phyloP scores from a whole-genome alignment of 306 rosid genomes.

The Gleditsia sinensis region DNA sequence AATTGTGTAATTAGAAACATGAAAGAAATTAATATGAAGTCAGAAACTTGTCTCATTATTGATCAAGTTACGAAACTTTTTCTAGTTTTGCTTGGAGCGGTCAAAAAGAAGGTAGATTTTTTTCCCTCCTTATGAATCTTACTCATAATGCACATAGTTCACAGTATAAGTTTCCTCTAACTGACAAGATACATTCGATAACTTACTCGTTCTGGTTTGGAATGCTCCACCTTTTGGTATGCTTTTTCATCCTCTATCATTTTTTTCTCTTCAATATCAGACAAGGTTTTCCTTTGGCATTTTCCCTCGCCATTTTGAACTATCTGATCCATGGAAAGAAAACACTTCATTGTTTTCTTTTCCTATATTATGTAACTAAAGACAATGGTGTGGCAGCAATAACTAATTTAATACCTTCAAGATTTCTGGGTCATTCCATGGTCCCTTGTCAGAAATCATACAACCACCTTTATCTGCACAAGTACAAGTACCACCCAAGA shows the following conservation, averaged over 20 bases:
- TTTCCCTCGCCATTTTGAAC: constrained; percentile 78
- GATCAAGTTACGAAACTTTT: constrained; percentile 13
- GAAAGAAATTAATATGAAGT: not conserved
- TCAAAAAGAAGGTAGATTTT: not conserved
- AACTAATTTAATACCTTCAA: constrained; percentile 74
- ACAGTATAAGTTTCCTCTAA: constrained; percentile 5
- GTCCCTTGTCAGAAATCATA: constrained; percentile 94
- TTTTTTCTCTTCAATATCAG: constrained; percentile 63
- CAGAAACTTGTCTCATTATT: constrained; percentile 14
- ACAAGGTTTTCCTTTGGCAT: constrained; percentile 47
- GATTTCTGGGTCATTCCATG: constrained; percentile 90
- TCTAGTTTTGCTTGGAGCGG: not conserved
- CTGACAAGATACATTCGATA: not conserved
- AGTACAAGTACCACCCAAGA: constrained; percentile 89
- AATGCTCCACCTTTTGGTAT: constrained; percentile 48
- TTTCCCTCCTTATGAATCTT: not conserved
- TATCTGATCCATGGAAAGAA: constrained; percentile 61
- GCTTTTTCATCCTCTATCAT: constrained; percentile 58
- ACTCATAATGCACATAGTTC: not conserved
- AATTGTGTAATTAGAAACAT: not conserved
- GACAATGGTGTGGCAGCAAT: not conserved
- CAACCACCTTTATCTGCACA: constrained; percentile 98
- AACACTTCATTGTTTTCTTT: not conserved
- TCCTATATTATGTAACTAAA: not conserved
- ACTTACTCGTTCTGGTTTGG: constrained; percentile 55